These are phyloP conservation scores for Rugosomyces carneus DNA, from an alignment of 1,284 basidiomycete genomes.

Conservation along the genomic window DNA sequence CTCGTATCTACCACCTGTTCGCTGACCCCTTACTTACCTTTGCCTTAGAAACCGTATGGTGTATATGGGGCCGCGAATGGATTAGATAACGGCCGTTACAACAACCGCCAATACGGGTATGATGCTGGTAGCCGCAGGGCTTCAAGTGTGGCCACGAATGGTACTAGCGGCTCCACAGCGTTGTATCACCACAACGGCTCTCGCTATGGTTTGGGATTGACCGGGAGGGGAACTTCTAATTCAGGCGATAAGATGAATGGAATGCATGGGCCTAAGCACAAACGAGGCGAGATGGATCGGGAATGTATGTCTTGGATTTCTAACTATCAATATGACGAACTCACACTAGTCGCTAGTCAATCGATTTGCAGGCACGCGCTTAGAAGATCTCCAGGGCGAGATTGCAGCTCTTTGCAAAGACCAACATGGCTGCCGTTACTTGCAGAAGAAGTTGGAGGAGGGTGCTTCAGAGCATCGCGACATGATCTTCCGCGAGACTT, in stretches of 20 bases:
- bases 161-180: conserved; percentile 68
- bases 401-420: conserved; percentile 95
- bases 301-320: conserved; percentile 46
- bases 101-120: conserved; percentile 53
- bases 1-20: conserved; percentile 23
- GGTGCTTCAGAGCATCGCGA: conserved; percentile 91
- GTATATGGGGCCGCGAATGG: conserved; percentile 50
- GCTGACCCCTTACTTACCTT: conserved; percentile 7
- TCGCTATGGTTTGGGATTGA: conserved; percentile 65
- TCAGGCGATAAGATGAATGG: conserved; percentile 78
- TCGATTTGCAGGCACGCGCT: conserved; percentile 88
- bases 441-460: conserved; percentile 99
- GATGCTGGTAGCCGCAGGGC: conserved; percentile 38
- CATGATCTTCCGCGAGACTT: conserved; percentile 99
- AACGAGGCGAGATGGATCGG: conserved; percentile 88
- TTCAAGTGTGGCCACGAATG: conserved; percentile 26
- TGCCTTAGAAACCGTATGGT: conserved; percentile 42
- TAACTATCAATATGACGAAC: conserved; percentile 1
- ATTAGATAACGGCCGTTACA: conserved; percentile 47
- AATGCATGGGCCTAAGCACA: conserved; percentile 87
- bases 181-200: conserved; percentile 76
- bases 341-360: conserved; percentile 55
- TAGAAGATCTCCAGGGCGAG: conserved; percentile 95
- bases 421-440: conserved; percentile 97
- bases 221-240: conserved; percentile 41